A percentile compares a stretch with the other conserved stretches of the same genome.
phyloP scores from a whole-genome alignment of 768 basidiomycete species.

The Tulasnella calospora region DNA sequence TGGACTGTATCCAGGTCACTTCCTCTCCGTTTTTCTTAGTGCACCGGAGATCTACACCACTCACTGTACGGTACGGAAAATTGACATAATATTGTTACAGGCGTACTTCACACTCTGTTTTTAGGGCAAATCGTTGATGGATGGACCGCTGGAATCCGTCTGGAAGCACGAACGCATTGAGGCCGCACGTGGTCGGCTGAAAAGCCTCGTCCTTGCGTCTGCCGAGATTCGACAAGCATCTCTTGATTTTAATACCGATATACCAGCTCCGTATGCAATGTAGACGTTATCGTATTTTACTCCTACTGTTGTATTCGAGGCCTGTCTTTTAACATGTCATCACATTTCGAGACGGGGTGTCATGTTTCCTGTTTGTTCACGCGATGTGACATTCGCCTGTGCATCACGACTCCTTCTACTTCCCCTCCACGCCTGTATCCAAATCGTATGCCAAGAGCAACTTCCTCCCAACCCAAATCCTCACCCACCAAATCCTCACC shows the following conservation, averaged over 20 bases:
- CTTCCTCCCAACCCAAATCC: too few species aligned
- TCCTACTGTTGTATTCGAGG: too few species aligned
- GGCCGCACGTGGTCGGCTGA: not conserved
- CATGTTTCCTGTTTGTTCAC: too few species aligned
- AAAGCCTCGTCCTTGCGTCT: not conserved
- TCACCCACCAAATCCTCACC: too few species aligned
- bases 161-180: not conserved
- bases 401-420: too few species aligned
- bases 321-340: too few species aligned
- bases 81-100: not conserved
- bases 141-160: not conserved
- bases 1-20: too few species aligned
- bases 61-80: not conserved
- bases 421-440: too few species aligned
- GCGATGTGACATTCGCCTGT: too few species aligned
- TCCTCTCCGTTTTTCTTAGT: too few species aligned
- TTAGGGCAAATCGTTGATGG: not conserved
- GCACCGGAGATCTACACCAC: not conserved
- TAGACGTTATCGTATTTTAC: not conserved
- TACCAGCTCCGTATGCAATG: not conserved
- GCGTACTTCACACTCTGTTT: not conserved
- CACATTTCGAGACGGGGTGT: too few species aligned
- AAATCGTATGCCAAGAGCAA: too few species aligned
- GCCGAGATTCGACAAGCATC: not conserved
- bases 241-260: not conserved